Percentiles rank a stretch among this genome's conserved stretches.
These are phyloP conservation scores for Fraxinus pennsylvanica DNA, from an alignment of 257 asterid genomes.

Conservation along the genomic window DNA sequence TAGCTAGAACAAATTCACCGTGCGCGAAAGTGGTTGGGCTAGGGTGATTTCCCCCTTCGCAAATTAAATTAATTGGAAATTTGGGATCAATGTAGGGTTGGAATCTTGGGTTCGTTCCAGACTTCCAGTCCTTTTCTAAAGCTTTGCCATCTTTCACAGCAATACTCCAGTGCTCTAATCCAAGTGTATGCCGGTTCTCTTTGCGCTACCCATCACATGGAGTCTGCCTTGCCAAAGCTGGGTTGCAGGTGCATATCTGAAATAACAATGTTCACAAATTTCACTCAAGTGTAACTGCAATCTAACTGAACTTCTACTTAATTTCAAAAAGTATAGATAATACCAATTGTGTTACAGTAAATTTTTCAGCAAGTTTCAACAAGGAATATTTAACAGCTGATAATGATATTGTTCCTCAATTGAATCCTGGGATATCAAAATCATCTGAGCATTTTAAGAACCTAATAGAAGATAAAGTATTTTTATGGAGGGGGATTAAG, in stretches of 20 bases:
- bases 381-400: background rate
- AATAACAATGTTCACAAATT: slow-evolving; percentile 27
- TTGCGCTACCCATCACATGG: slow-evolving; percentile 97
- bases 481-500: background rate
- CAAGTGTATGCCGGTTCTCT: slow-evolving; percentile 79
- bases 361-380: background rate
- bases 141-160: slow-evolving; percentile 82
- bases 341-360: background rate
- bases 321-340: background rate
- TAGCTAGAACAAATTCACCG: too few relatives aligned
- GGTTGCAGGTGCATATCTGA: slow-evolving; percentile 96
- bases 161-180: slow-evolving; percentile 85
- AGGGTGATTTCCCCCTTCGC: too few relatives aligned
- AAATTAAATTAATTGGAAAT: too few relatives aligned
- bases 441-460: background rate
- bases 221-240: slow-evolving; percentile 93
- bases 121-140: slow-evolving; percentile 70
- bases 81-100: too few relatives aligned
- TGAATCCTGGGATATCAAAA: background rate
- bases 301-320: background rate
- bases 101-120: too few relatives aligned
- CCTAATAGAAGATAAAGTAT: background rate
- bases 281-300: background rate
- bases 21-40: too few relatives aligned
- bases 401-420: background rate